Evolutionary conservation across 2,329 filamentous ascomycete species (phyloP).

Genomic region (Colletotrichum lindemuthianum): DNA sequence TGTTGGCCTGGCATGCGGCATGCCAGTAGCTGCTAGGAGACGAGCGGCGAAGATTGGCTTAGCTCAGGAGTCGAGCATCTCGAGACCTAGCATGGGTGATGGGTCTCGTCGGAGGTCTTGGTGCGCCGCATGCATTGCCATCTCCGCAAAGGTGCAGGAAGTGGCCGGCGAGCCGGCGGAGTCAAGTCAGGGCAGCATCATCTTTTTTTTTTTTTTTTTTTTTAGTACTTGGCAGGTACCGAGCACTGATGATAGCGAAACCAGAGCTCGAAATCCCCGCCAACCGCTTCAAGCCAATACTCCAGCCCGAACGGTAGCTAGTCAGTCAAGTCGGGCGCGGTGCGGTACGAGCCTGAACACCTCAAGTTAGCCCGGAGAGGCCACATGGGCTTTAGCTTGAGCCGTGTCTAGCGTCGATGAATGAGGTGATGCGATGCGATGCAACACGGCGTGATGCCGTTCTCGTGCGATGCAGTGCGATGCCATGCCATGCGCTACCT

Average conservation of each 20-base stretch:
- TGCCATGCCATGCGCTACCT: conserved; percentile 26
- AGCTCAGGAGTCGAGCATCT: conserved; percentile 32
- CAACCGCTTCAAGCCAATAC: conserved; percentile 3
- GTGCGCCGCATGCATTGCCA: conserved; percentile 30
- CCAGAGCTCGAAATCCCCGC: too few species aligned
- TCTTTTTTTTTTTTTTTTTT: too few species aligned
- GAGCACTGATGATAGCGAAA: too few species aligned
- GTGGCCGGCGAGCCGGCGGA: conserved; percentile 25
- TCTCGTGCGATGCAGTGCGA: too few species aligned
- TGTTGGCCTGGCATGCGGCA: conserved; percentile 20
- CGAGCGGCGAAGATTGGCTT: conserved; percentile 19
- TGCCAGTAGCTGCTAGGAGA: conserved; percentile 16
- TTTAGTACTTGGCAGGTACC: too few species aligned
- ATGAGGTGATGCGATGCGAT: conserved; percentile 23
- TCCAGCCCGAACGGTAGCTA: conserved; percentile 27
- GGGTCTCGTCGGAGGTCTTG: conserved; percentile 26
- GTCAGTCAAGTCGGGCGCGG: conserved; percentile 23
- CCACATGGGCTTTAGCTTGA: conserved; percentile 32
- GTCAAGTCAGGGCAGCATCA: neutral
- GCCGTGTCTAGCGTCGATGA: conserved; percentile 21
- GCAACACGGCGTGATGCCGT: neutral
- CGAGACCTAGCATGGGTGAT: conserved; percentile 14
- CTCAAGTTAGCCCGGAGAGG: conserved; percentile 2
- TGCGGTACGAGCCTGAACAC: conserved; percentile 14
- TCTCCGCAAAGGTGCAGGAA: conserved; percentile 34